Base-by-base conservation (phyloP, 2,329 filamentous ascomycete species). In the Neopestalotiopsis sp. region DNA sequence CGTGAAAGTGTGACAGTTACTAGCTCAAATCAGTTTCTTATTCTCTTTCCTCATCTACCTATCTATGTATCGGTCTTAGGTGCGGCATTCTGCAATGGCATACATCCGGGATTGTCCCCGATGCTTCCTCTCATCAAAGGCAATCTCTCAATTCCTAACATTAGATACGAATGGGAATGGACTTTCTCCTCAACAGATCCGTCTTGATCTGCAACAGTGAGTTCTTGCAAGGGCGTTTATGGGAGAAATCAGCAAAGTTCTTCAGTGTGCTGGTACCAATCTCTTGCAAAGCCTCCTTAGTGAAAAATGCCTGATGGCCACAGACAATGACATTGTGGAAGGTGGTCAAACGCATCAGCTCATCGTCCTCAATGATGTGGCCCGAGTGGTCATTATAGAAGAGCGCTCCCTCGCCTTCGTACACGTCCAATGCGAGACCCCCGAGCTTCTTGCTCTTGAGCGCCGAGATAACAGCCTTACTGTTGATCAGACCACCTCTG, bases 291-390 rank as follows among this genome's bases (percentile, higher is more conserved):
- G 90, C 90, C 79, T 92, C 90, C 42, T 86, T 81, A 4, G 90
- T 92, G 73, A 92, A 90, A 79, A 92, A 92, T 1, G 88, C 90
- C 81, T 92, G 90, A 73, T 92, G 90, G 0, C 90, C 90, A 71
- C 86, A 90, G 69, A 92, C 81, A 59, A 92, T 77, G 3, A 91
- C 90, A 71, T 92, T 92, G 69, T 86, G 90, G 73, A 92, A 92
- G 0, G 89, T 91, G 79, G 90, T 88, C 71, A 92, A 78, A 4
- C 90, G 85, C 85, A 90, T 90, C 59, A 92, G 81, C 68, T 86
- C 82, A 73, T 92, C 90, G 74, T 92, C 90, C 63, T 91, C 83
- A 71, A 92, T 90, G 73, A 92, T 89, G 71, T 90, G 85, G 14
- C 82, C 84, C 4, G 88, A 90, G 74, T 90, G 88, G 72, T 92